These are phyloP conservation scores for Pelargonium citronellum DNA, from an alignment of 441 rosid species.

Conservation along the genomic window DNA sequence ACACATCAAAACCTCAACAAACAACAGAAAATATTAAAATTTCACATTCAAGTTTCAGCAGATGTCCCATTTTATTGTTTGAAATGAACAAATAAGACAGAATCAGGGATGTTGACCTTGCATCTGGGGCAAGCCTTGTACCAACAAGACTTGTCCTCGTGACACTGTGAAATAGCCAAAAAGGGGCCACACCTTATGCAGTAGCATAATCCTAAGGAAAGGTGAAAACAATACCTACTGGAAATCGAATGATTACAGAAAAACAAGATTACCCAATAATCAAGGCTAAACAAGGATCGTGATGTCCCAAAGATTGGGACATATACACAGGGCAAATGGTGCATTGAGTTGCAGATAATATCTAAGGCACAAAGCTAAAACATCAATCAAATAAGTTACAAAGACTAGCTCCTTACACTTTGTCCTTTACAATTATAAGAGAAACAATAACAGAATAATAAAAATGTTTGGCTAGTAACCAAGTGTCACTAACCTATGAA, in stretches of 20 bases:
- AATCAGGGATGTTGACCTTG: background rate
- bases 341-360: background rate
- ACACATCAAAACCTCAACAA: background rate
- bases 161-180: background rate
- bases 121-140: background rate
- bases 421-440: background rate
- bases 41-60: slow-evolving; percentile 2
- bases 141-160: background rate
- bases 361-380: background rate
- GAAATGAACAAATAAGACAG: background rate
- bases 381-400: background rate
- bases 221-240: background rate
- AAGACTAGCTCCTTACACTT: background rate
- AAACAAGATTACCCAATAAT: background rate
- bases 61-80: background rate
- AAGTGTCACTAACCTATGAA: slow-evolving; percentile 58
- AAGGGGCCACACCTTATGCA: background rate
- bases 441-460: background rate
- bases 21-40: background rate
- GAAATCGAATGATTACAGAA: background rate
- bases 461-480: background rate
- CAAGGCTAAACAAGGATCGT: background rate
- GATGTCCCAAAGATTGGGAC: background rate
- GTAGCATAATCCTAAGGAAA: background rate
- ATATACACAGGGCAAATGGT: background rate